Evolutionary conservation across 371 early-diverging fungal species (phyloP).

Genomic region (Mucor lusitanicus): DNA sequence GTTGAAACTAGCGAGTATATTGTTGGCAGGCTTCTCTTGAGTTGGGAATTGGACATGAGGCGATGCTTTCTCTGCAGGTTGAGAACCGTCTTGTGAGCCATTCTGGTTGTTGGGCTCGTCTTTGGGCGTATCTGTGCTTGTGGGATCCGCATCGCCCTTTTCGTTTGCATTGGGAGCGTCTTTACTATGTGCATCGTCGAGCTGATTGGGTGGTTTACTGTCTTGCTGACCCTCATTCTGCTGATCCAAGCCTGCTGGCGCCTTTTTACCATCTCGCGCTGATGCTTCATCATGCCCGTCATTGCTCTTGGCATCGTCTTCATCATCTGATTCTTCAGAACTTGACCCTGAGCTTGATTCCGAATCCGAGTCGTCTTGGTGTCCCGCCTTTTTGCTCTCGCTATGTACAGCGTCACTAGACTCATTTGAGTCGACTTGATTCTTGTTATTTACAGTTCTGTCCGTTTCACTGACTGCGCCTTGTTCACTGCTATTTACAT

Average conservation of each 20-base stretch:
- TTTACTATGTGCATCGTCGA: neutral
- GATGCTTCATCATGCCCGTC: neutral
- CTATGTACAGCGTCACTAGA: neutral
- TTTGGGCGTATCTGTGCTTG: neutral
- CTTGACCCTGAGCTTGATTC: neutral
- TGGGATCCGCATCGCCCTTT: neutral
- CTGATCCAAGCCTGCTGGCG: neutral
- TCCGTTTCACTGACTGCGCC: neutral
- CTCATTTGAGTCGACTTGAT: neutral
- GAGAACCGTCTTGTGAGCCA: neutral
- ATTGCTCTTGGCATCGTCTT: neutral
- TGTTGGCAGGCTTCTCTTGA: neutral
- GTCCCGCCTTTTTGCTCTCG: neutral
- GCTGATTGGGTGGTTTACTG: neutral
- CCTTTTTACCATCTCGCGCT: neutral
- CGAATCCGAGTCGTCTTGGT: neutral
- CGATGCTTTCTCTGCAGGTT: neutral
- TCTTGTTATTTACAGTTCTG: neutral
- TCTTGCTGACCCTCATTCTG: neutral
- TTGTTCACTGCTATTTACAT: neutral
- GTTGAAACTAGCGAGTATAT: neutral
- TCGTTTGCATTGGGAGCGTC: neutral
- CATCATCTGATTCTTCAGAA: neutral
- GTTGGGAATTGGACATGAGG: neutral
- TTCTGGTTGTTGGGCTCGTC: neutral